Percentiles rank a stretch among this genome's conserved stretches.
Conservation (phyloP, 1,284 basidiomycete genomes). For the Ustilago loliicola region DNA sequence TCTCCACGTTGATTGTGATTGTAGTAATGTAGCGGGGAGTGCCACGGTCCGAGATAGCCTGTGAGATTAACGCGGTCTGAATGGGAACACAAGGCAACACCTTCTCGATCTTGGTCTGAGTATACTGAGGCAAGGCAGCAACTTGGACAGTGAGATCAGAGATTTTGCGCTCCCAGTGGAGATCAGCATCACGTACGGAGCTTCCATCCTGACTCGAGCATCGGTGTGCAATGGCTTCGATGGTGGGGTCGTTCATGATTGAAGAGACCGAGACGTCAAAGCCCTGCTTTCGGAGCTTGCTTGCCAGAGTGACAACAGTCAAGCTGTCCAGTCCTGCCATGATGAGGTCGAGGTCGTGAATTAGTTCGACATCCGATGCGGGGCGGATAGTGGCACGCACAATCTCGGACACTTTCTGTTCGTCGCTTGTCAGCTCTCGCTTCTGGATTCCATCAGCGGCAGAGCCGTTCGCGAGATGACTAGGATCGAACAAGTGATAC, state of each 20-base stretch:
- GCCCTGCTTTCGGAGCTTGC: constrained; percentile 46
- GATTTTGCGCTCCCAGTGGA: constrained; percentile 17
- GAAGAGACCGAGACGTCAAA: constrained; percentile 37
- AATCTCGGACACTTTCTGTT: constrained; percentile 41
- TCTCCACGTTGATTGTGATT: constrained; percentile 28
- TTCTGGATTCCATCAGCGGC: constrained; percentile 3
- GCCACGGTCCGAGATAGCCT: constrained; percentile 36
- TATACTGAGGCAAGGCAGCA: constrained; percentile 15
- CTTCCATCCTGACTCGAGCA: neutral
- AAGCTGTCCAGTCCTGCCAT: constrained; percentile 64
- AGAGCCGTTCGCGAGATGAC: constrained; percentile 5
- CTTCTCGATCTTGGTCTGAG: constrained; percentile 7
- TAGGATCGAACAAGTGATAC: constrained; percentile 35
- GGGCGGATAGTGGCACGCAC: constrained; percentile 27
- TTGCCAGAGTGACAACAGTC: constrained; percentile 56
- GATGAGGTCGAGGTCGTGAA: constrained; percentile 46
- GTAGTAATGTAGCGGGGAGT: constrained; percentile 58
- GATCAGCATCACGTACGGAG: neutral
- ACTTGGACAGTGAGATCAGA: constrained; percentile 23
- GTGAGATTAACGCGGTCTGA: constrained; percentile 58
- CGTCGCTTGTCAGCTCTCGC: constrained; percentile 31
- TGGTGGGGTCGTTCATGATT: constrained; percentile 52
- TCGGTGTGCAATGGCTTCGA: constrained; percentile 48
- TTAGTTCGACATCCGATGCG: constrained; percentile 20
- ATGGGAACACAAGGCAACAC: constrained; percentile 59